These are phyloP conservation scores for Phytomonas sp. DNA, from an alignment of 208 protist genomes.

Conservation along the genomic window DNA sequence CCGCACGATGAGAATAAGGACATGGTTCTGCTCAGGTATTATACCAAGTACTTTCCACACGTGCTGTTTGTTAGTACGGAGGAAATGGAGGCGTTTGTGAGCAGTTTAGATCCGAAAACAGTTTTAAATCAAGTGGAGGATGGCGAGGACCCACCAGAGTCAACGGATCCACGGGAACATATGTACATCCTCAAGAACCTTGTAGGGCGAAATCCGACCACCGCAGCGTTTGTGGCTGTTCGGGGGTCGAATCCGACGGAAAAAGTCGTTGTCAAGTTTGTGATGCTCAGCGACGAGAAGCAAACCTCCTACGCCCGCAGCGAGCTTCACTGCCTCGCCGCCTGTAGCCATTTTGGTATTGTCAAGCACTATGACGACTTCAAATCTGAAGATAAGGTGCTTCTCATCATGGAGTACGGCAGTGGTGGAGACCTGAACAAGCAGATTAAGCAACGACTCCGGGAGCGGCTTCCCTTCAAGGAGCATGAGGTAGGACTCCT, in stretches of 20 bases:
- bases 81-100: conserved; percentile 52
- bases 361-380: conserved; percentile 85
- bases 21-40: conserved; percentile 63
- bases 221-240: conserved; percentile 71
- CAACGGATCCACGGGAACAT: conserved; percentile 59
- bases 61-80: conserved; percentile 67
- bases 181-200: conserved; percentile 75
- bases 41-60: conserved; percentile 73
- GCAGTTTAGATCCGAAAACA: conserved; percentile 29
- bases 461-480: conserved; percentile 61
- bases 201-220: conserved; percentile 79
- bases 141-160: conserved; percentile 61
- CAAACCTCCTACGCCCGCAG: conserved; percentile 75
- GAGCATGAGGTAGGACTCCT: conserved; percentile 80
- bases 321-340: conserved; percentile 79
- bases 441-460: conserved; percentile 78
- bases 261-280: conserved; percentile 82
- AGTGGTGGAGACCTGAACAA: conserved; percentile 83
- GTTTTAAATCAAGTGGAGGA: conserved; percentile 27
- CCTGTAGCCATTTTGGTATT: conserved; percentile 86
- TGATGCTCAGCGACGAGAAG: conserved; percentile 79
- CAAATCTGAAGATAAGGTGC: conserved; percentile 66
- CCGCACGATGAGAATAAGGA: conserved; percentile 22
- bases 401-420: conserved; percentile 87
- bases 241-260: conserved; percentile 51